These are phyloP conservation scores for Aspergillus tubingensis DNA, from an alignment of 2,329 filamentous ascomycete species.

Conservation along the genomic window DNA sequence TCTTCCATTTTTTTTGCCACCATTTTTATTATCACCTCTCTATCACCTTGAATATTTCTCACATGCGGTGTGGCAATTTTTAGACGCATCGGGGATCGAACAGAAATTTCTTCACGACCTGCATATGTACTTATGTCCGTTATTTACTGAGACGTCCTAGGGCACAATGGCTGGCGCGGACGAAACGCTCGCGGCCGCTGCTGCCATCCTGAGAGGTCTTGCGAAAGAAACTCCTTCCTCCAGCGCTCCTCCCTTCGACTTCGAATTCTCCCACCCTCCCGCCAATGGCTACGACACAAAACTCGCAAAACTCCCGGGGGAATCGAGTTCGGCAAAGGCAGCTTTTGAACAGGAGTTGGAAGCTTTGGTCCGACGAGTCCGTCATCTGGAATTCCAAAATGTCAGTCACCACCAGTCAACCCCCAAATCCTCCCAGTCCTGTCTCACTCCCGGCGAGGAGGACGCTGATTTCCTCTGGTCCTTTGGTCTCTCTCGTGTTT, in stretches of 20 bases:
- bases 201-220: slow-evolving; percentile 49
- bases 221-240: slow-evolving; percentile 42
- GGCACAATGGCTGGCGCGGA: slow-evolving; percentile 50
- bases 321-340: slow-evolving; percentile 72
- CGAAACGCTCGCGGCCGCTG: slow-evolving; percentile 51
- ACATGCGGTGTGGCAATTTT: slow-evolving; percentile 4
- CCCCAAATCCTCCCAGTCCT: slow-evolving; percentile 64
- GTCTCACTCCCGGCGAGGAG: slow-evolving; percentile 60
- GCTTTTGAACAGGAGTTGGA: slow-evolving; percentile 80
- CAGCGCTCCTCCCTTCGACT: slow-evolving; percentile 40
- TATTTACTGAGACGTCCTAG: slow-evolving; percentile 28
- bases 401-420: slow-evolving; percentile 73
- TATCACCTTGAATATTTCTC: not conserved
- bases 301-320: slow-evolving; percentile 73
- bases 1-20: not conserved
- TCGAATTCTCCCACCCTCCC: slow-evolving; percentile 32
- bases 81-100: slow-evolving; percentile 10
- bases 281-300: slow-evolving; percentile 54
- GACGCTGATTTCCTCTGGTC: slow-evolving; percentile 36
- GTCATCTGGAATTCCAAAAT: slow-evolving; percentile 78
- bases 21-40: slow-evolving; percentile 8
- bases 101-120: slow-evolving; percentile 9
- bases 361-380: slow-evolving; percentile 74
- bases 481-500: slow-evolving; percentile 37
- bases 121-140: slow-evolving; percentile 22